phyloP scores from a whole-genome alignment of 2,329 filamentous ascomycete species.

The Coleophoma eucalyptorum region DNA sequence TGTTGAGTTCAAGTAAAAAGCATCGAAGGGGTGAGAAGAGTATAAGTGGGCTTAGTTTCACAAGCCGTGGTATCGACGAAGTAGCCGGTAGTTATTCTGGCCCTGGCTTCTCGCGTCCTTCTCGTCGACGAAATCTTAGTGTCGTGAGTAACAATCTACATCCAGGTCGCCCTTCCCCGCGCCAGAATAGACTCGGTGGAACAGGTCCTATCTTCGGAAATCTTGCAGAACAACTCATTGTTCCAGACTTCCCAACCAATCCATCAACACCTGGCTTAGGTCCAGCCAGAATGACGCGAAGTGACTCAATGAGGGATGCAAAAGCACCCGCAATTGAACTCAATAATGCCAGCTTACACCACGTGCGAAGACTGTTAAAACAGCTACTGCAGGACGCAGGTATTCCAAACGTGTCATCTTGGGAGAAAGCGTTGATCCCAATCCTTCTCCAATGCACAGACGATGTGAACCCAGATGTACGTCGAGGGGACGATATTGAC shows the following conservation, averaged over 20 bases:
- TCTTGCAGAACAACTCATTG: conserved; percentile 22
- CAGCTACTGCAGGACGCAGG: conserved; percentile 77
- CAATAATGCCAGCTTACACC: conserved; percentile 81
- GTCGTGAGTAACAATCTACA: conserved; percentile 68
- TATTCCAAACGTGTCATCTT: conserved; percentile 69
- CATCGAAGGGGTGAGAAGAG: conserved; percentile 74
- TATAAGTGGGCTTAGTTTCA: conserved; percentile 65
- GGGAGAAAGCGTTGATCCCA: conserved; percentile 87
- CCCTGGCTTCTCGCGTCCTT: conserved; percentile 55
- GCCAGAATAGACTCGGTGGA: conserved; percentile 43
- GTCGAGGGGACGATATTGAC: conserved; percentile 90
- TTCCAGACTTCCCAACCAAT: conserved; percentile 12
- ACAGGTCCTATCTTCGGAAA: conserved; percentile 35
- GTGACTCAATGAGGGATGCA: conserved; percentile 75
- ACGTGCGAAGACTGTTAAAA: conserved; percentile 79
- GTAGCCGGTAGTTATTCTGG: conserved; percentile 50
- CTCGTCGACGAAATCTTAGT: conserved; percentile 77
- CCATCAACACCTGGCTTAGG: conserved; percentile 13
- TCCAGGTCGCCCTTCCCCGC: conserved; percentile 67
- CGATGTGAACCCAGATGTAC: conserved; percentile 90
- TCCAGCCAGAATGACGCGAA: conserved; percentile 58
- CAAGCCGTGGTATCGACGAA: conserved; percentile 64
- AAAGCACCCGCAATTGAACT: conserved; percentile 76
- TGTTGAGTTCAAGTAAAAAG: conserved; percentile 72
- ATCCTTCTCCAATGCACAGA: conserved; percentile 89